phyloP scores from a whole-genome alignment of 164 flowering plant species.

The Saururus chinensis region DNA sequence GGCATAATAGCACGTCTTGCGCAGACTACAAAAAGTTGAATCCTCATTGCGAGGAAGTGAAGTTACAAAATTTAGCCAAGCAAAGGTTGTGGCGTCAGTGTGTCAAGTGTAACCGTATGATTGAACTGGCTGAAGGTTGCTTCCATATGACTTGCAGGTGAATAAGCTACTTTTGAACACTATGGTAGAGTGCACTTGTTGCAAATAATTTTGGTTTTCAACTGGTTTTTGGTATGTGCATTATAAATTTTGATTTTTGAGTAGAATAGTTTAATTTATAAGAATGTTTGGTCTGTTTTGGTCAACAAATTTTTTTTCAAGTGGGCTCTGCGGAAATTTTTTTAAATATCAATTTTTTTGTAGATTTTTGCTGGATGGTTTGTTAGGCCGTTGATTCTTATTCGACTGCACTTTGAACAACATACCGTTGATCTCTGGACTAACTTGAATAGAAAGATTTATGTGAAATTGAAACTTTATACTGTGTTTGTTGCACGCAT shows the following conservation, averaged over 20 bases:
- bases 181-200: neutral
- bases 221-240: neutral
- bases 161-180: neutral
- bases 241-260: too few species aligned
- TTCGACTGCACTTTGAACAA: neutral
- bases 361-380: too few species aligned
- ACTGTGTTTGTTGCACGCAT: too few species aligned
- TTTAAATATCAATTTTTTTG: too few species aligned
- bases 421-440: neutral
- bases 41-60: slow-evolving; percentile 44
- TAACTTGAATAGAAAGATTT: neutral
- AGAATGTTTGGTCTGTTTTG: too few species aligned
- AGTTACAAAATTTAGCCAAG: slow-evolving; percentile 53
- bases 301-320: too few species aligned
- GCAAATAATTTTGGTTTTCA: too few species aligned
- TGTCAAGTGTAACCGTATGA: slow-evolving; percentile 65
- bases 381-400: neutral
- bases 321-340: too few species aligned
- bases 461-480: neutral
- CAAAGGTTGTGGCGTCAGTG: slow-evolving; percentile 64
- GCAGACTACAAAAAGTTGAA: slow-evolving; percentile 21
- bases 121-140: slow-evolving; percentile 75
- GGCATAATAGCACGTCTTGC: slow-evolving; percentile 63
- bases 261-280: neutral
- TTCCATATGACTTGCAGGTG: slow-evolving; percentile 88